Evolutionary conservation across 1,284 basidiomycete species (phyloP).

Genomic region (Chalciporus sp.): DNA sequence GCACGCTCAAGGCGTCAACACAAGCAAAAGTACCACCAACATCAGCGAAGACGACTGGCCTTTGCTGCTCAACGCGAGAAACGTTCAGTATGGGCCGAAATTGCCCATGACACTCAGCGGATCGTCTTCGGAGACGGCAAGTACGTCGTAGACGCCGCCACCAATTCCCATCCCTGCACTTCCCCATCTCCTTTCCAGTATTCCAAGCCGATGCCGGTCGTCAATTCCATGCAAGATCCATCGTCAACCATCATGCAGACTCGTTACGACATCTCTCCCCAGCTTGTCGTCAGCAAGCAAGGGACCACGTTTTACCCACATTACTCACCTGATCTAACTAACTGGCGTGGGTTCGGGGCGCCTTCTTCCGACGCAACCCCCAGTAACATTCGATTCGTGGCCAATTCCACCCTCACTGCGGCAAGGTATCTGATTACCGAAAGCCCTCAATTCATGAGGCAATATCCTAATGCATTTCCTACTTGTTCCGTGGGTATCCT

Average conservation of each 20-base stretch:
- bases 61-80: slow-evolving; percentile 29
- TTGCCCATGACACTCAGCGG: slow-evolving; percentile 43
- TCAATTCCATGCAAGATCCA: slow-evolving; percentile 4
- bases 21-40: slow-evolving; percentile 27
- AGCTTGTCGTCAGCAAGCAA: slow-evolving; percentile 41
- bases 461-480: slow-evolving; percentile 21
- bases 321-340: slow-evolving; percentile 37
- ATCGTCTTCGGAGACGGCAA: slow-evolving; percentile 49
- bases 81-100: slow-evolving; percentile 33
- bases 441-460: slow-evolving; percentile 19
- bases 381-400: slow-evolving; percentile 29
- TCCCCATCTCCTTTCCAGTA: slow-evolving; percentile 23
- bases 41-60: slow-evolving; percentile 18
- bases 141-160: slow-evolving; percentile 43
- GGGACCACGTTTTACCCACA: slow-evolving; percentile 46
- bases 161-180: slow-evolving; percentile 20
- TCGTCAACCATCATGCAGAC: slow-evolving; percentile 9
- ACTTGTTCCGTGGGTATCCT: slow-evolving; percentile 44
- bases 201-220: slow-evolving; percentile 7
- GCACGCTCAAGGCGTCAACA: slow-evolving; percentile 23
- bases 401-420: slow-evolving; percentile 37
- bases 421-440: slow-evolving; percentile 30
- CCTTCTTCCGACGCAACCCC: not conserved
- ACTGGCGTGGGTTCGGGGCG: slow-evolving; percentile 33
- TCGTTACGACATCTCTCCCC: slow-evolving; percentile 41